These are phyloP conservation scores for Prunus mume DNA, from an alignment of 306 rosid species.

Conservation along the genomic window DNA sequence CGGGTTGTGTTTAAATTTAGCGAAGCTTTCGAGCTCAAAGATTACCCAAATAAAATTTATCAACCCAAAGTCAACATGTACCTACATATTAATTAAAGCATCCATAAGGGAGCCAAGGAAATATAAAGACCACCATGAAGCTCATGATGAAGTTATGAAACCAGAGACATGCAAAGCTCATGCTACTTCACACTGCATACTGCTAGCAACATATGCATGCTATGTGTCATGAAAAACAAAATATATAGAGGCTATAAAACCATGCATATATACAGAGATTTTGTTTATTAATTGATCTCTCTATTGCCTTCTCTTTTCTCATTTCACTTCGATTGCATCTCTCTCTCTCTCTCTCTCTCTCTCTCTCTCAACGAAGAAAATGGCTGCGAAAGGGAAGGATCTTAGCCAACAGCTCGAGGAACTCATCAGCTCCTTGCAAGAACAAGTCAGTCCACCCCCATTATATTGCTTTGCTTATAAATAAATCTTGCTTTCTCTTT, in stretches of 20 bases:
- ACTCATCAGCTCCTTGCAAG: constrained; percentile 7
- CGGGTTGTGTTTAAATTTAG: no score
- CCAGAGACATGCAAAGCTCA: not conserved
- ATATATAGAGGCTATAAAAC: not conserved
- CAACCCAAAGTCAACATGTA: no score
- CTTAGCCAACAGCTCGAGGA: not conserved
- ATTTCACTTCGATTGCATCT: not conserved
- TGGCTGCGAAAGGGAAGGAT: not conserved
- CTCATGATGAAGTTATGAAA: not conserved
- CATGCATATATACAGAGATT: no score
- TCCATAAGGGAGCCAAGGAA: no score
- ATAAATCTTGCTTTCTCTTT: not conserved
- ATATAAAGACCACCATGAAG: not conserved
- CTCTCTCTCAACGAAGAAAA: not conserved
- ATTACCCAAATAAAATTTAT: no score
- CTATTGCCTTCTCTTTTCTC: not conserved
- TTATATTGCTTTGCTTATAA: no score
- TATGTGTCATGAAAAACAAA: not conserved
- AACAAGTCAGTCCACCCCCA: not conserved
- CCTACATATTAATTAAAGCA: no score
- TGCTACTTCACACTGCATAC: not conserved
- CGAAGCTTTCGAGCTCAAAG: no score
- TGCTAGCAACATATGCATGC: not conserved
- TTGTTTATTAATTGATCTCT: no score
- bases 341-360: no score